These are phyloP conservation scores for Marsdenia floribunda DNA, from an alignment of 257 asterid genomes.

Conservation along the genomic window DNA sequence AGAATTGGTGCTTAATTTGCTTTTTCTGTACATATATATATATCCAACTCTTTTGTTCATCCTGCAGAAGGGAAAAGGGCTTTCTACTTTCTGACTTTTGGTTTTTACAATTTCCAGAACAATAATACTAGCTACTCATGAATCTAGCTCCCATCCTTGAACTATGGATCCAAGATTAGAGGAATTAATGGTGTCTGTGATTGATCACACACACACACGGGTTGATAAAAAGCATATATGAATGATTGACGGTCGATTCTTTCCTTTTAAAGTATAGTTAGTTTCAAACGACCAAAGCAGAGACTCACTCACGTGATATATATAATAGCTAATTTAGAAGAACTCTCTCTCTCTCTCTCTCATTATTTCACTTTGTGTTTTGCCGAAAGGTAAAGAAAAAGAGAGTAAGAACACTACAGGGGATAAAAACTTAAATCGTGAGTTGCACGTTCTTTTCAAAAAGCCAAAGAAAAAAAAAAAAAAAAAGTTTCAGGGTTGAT, in stretches of 20 bases:
- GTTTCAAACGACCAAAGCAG: not conserved
- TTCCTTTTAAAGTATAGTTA: not conserved
- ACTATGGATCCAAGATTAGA: not conserved
- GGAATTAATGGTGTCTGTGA: conserved; percentile 15
- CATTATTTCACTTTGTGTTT: not conserved
- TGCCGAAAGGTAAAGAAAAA: not conserved
- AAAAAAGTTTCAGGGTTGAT: not conserved
- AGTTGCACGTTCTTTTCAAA: not conserved
- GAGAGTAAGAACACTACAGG: not conserved
- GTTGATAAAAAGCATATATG: no score
- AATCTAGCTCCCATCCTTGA: no score
- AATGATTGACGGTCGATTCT: not conserved
- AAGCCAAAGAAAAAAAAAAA: no score
- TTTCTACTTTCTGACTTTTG: not conserved
- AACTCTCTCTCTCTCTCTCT: not conserved
- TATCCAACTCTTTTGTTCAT: not conserved
- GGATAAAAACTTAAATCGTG: not conserved
- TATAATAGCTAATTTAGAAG: not conserved
- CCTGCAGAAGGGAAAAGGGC: not conserved
- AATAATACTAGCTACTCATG: no score
- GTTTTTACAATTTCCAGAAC: not conserved
- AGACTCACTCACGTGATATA: conserved; percentile 5
- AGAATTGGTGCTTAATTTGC: not conserved
- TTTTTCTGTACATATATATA: no score
- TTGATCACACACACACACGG: not conserved